A percentile compares a stretch with the other conserved stretches of the same genome.
These are phyloP conservation scores for Lodderomyces parapsilosis DNA, from an alignment of 1,139 yeast genomes.

Conservation along the genomic window DNA sequence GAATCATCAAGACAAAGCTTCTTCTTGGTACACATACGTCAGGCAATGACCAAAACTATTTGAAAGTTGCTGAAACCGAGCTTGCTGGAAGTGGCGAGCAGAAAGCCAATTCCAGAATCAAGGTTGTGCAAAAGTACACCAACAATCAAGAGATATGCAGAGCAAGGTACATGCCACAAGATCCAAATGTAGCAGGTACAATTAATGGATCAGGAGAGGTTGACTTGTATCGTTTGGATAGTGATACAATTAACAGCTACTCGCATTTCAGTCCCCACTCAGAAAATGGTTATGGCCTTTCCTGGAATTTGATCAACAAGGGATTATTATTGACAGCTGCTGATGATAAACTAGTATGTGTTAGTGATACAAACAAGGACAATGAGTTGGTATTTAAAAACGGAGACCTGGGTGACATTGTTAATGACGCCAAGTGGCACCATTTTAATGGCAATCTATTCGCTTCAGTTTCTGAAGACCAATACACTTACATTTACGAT, in stretches of 20 bases:
- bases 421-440: slow-evolving; percentile 78
- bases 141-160: slow-evolving; percentile 68
- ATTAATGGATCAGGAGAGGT: slow-evolving; percentile 76
- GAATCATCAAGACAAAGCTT: slow-evolving; percentile 45
- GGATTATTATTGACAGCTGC: slow-evolving; percentile 60
- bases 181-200: slow-evolving; percentile 67
- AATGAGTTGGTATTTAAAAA: slow-evolving; percentile 11
- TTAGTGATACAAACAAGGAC: slow-evolving; percentile 19
- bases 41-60: slow-evolving; percentile 72
- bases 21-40: slow-evolving; percentile 87
- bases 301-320: slow-evolving; percentile 53
- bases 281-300: slow-evolving; percentile 70
- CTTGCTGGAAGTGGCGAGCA: slow-evolving; percentile 46
- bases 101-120: slow-evolving; percentile 50
- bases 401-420: slow-evolving; percentile 50
- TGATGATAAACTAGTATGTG: slow-evolving; percentile 61
- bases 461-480: slow-evolving; percentile 75
- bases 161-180: slow-evolving; percentile 80
- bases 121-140: slow-evolving; percentile 56
- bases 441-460: slow-evolving; percentile 46
- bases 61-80: slow-evolving; percentile 73
- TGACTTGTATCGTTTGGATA: slow-evolving; percentile 57
- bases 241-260: slow-evolving; percentile 16
- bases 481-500: slow-evolving; percentile 44
- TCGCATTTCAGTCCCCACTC: slow-evolving; percentile 52